A percentile compares a stretch with the other conserved stretches of the same genome.
These are phyloP conservation scores for Marasmius oreades DNA, from an alignment of 1,284 basidiomycete species.

Conservation along the genomic window DNA sequence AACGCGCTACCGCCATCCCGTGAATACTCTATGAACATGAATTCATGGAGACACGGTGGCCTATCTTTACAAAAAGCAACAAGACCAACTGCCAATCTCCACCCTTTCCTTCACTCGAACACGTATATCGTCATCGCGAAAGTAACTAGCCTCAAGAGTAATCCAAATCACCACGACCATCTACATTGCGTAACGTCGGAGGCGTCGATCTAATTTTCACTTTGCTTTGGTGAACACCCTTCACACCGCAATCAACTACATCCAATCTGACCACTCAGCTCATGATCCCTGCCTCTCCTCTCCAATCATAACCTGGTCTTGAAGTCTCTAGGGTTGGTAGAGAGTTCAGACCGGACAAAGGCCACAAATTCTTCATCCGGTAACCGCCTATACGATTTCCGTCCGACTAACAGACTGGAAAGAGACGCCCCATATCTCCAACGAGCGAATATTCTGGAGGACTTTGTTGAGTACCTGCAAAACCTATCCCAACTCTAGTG, in stretches of 20 bases:
- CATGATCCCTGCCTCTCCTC: too few species aligned
- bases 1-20: too few species aligned
- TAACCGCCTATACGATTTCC: background rate
- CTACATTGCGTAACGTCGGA: background rate
- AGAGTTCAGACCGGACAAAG: background rate
- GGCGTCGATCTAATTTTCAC: background rate
- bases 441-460: background rate
- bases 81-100: too few species aligned
- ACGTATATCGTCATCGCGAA: background rate
- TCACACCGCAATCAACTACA: too few species aligned
- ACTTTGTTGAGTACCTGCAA: background rate
- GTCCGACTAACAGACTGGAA: background rate
- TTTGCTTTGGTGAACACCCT: background rate
- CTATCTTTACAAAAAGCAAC: too few species aligned
- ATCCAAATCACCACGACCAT: background rate
- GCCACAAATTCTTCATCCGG: background rate
- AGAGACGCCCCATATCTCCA: background rate
- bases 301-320: too few species aligned
- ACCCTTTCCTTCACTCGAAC: too few species aligned
- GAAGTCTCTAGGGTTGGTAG: too few species aligned
- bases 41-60: too few species aligned
- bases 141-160: background rate
- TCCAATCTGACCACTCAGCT: too few species aligned
- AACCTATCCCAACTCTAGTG: conserved; percentile 4
- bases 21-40: too few species aligned